A percentile compares a stretch with the other conserved stretches of the same genome.
Evolutionary conservation across 2,329 filamentous ascomycete species (phyloP).

Genomic region (Cytospora leucostoma): DNA sequence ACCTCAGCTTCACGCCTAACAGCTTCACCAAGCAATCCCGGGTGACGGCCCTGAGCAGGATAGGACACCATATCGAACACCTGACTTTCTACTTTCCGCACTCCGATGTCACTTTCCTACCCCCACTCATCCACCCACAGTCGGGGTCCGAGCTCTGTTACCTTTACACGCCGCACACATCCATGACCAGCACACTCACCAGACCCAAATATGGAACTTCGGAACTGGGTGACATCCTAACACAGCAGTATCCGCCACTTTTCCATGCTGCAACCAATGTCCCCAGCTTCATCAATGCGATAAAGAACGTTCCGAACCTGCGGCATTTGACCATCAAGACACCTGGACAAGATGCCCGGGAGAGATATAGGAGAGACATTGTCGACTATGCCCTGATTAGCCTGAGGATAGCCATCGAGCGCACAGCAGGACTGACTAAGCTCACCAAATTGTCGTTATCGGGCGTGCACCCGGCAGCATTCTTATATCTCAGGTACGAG

Average conservation of each 20-base stretch:
- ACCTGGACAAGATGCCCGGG: slow-evolving; percentile 67
- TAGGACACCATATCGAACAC: slow-evolving; percentile 77
- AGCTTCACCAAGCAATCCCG: slow-evolving; percentile 75
- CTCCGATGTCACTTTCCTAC: slow-evolving; percentile 75
- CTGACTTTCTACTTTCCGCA: slow-evolving; percentile 79
- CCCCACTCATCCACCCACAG: slow-evolving; percentile 77
- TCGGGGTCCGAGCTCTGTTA: slow-evolving; percentile 79
- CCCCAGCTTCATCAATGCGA: slow-evolving; percentile 75
- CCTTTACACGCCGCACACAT: slow-evolving; percentile 76
- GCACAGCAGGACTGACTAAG: slow-evolving; percentile 60
- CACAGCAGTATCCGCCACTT: slow-evolving; percentile 82
- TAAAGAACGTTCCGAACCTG: slow-evolving; percentile 69
- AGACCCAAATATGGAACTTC: slow-evolving; percentile 78
- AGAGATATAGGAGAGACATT: slow-evolving; percentile 72
- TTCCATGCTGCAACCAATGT: slow-evolving; percentile 91
- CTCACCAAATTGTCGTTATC: slow-evolving; percentile 72
- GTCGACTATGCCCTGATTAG: slow-evolving; percentile 91
- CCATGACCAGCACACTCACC: slow-evolving; percentile 60
- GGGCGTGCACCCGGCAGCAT: slow-evolving; percentile 72
- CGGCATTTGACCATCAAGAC: slow-evolving; percentile 76
- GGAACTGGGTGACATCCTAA: slow-evolving; percentile 78
- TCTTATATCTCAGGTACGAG: slow-evolving; percentile 73
- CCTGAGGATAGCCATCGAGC: slow-evolving; percentile 79
- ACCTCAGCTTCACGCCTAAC: slow-evolving; percentile 70
- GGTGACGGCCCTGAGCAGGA: slow-evolving; percentile 71